A percentile compares a stretch with the other conserved stretches of the same genome.
Evolutionary conservation across 2,329 filamentous ascomycete genomes (phyloP).

Genomic region (Cordyceps sp.): DNA sequence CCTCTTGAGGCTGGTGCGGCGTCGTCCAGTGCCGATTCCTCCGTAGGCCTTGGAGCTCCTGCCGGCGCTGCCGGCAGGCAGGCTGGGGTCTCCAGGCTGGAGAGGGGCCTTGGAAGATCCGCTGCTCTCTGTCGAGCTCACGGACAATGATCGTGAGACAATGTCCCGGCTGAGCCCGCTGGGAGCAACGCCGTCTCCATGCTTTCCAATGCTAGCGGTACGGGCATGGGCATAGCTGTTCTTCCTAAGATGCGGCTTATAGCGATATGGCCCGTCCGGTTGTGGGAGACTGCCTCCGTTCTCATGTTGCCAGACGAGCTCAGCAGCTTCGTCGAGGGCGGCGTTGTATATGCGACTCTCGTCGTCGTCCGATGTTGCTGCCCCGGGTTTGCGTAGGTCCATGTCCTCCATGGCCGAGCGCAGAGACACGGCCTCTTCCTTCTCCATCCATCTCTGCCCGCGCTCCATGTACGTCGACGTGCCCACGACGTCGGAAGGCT

Average conservation of each 20-base stretch:
- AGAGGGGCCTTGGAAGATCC: conserved; percentile 16
- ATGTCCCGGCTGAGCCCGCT: conserved; percentile 28
- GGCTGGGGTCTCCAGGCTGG: conserved; percentile 9
- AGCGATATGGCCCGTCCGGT: conserved; percentile 50
- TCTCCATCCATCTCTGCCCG: conserved; percentile 64
- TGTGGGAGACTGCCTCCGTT: conserved; percentile 30
- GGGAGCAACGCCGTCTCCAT: conserved; percentile 20
- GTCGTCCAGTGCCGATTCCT: conserved; percentile 21
- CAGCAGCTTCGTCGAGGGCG: conserved; percentile 60
- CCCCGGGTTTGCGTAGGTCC: conserved; percentile 31
- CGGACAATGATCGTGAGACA: conserved; percentile 28
- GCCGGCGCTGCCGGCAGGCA: conserved; percentile 4
- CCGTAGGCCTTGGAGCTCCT: conserved; percentile 23
- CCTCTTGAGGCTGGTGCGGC: conserved; percentile 49
- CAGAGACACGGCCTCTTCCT: conserved; percentile 56
- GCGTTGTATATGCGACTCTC: conserved; percentile 52
- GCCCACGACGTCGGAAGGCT: conserved; percentile 43
- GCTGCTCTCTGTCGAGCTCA: conserved; percentile 33
- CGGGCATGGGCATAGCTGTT: conserved; percentile 55
- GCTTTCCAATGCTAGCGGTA: conserved; percentile 38
- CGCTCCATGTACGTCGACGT: conserved; percentile 57
- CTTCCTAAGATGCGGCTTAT: conserved; percentile 51
- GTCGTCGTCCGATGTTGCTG: conserved; percentile 22
- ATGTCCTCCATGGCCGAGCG: conserved; percentile 59
- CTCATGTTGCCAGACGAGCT: conserved; percentile 63